Base-by-base conservation (phyloP, 805 yeast genomes). In the Wickerhamomyces queroliae region DNA sequence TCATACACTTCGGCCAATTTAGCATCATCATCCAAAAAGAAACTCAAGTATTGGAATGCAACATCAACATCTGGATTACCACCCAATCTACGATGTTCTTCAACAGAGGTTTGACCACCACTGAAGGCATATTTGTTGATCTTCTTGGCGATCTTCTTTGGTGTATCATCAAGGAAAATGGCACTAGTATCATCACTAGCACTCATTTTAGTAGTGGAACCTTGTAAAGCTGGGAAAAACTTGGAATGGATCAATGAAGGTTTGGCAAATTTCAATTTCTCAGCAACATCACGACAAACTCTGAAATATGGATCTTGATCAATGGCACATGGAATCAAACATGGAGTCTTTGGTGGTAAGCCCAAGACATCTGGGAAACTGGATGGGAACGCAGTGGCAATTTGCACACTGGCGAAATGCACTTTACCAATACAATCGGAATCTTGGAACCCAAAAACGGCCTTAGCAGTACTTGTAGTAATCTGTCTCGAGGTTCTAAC, bases 291-390 rank as follows among this genome's bases (percentile, higher is more conserved):
- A 66, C 99, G 77, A 64, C 96, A 87, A 18, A 93, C 95, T 65
- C 99, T 77, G 71, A 93, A 93, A 64, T 93, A 93, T 23, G 99
- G 98, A 63, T 93, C 99, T 70, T 91, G 99, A 62, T 93, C 99
- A 60, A 93, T 93, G 35, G 99, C 99, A 73, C 99, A 93, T 29
- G 99, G 99, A 62, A 93, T 93, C 62, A 93, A 71, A 64, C 96
- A 88, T 46, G 96, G 98, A 0, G 97, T 88, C 68, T 90, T 93
- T 36, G 80, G 70, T 34, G 95, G 87, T 54, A 82, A 66, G 7
- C 87, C 96, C 52, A 93, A 75, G 19, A 93, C 84, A 47, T 83
- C 95, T 3, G 98, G 99, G 76, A 87, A 93, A 12, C 97, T 86
- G 36, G 91, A 85, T 43, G 96, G 95, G 70, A 93, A 91, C 2